Evolutionary conservation across 1,284 basidiomycete genomes (phyloP).

Genomic region (Gyrodon tennesseensis): DNA sequence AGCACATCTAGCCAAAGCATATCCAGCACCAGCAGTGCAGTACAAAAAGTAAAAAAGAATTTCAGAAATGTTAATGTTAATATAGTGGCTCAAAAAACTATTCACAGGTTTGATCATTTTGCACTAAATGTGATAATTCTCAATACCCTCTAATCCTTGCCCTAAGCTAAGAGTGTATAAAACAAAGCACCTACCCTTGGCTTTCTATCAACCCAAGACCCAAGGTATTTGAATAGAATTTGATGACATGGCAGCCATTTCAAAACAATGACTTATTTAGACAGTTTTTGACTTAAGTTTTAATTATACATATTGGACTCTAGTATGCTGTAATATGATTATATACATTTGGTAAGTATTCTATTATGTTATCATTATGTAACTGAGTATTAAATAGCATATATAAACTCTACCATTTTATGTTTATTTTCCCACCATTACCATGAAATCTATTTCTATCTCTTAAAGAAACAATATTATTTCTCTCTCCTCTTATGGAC

Average conservation of each 20-base stretch:
- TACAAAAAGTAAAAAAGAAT: no score
- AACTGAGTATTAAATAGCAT: background rate
- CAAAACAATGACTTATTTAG: background rate
- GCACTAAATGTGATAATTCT: background rate
- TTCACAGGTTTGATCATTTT: background rate
- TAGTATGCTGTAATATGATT: slow-evolving; percentile 2
- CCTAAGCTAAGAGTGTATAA: background rate
- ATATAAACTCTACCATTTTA: background rate
- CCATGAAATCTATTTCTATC: background rate
- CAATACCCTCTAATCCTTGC: background rate
- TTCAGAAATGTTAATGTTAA: no score
- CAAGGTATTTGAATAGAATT: background rate
- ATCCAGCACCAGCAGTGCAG: no score
- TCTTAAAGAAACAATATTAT: no score
- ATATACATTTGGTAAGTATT: background rate
- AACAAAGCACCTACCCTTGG: background rate
- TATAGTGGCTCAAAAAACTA: background rate
- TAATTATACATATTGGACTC: background rate
- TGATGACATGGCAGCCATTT: no score
- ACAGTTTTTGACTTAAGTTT: slow-evolving; percentile 3
- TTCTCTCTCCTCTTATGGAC: no score
- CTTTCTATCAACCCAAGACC: background rate
- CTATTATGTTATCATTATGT: no score
- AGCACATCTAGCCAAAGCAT: no score
- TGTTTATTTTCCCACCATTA: background rate